Evolutionary conservation across 2,329 filamentous ascomycete genomes (phyloP).

Genomic region (Apiospora phragmitis): DNA sequence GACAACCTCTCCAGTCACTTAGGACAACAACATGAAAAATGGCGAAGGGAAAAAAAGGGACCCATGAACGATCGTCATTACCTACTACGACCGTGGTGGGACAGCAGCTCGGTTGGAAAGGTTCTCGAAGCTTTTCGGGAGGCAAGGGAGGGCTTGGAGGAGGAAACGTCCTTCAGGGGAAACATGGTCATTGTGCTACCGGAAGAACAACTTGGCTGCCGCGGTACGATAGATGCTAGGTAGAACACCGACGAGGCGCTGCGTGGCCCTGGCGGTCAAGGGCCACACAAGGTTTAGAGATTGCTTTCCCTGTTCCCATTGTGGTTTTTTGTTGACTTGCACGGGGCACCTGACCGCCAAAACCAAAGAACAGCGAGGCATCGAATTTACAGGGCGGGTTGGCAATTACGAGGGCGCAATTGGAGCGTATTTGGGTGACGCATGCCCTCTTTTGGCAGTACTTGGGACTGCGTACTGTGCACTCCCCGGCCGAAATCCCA

Average conservation of each 20-base stretch:
- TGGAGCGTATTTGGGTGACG: not conserved
- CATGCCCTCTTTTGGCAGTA: not conserved
- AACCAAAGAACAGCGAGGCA: not conserved
- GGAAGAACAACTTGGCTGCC: not conserved
- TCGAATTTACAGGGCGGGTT: not conserved
- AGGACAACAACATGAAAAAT: not conserved
- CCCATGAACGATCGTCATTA: not conserved
- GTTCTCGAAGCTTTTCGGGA: not conserved
- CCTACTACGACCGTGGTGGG: not conserved
- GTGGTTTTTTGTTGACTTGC: not conserved
- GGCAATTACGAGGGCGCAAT: not conserved
- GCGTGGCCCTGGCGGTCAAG: not conserved
- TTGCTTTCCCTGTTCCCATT: not conserved
- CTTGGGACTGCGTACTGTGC: not conserved
- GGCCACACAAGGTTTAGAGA: not conserved
- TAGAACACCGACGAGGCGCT: not conserved
- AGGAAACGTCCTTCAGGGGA: not conserved
- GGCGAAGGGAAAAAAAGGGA: not conserved
- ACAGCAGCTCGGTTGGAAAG: not conserved
- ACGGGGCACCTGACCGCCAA: not conserved
- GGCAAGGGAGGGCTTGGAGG: not conserved
- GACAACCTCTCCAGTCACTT: not conserved
- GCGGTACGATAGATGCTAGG: not conserved
- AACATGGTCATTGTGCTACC: not conserved
- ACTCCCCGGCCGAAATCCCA: not conserved